Evolutionary conservation across 2,329 filamentous ascomycete species (phyloP).

Genomic region (Pseudogymnoascus sp.): DNA sequence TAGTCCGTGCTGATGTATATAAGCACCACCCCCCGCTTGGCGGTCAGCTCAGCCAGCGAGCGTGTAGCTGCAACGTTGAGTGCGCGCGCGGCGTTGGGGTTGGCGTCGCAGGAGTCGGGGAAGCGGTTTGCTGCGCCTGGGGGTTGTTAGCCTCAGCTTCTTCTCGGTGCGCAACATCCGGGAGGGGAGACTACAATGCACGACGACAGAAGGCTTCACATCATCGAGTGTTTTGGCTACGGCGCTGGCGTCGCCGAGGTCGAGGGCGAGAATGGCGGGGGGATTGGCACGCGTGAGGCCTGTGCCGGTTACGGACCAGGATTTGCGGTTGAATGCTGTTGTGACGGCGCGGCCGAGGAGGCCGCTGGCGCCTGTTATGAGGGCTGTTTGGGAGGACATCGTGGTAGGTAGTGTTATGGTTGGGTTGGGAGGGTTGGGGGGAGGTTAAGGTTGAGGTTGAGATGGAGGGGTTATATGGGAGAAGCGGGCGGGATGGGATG

Average conservation of each 20-base stretch:
- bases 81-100: conserved; percentile 66
- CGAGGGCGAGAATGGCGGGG: conserved; percentile 48
- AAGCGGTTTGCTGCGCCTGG: conserved; percentile 79
- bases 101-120: conserved; percentile 75
- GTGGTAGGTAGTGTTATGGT: conserved; percentile 8
- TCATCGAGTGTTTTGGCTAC: conserved; percentile 45
- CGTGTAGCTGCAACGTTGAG: conserved; percentile 69
- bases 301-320: conserved; percentile 66
- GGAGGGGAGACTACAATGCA: conserved; percentile 61
- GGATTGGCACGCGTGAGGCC: conserved; percentile 69
- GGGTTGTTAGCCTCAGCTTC: background rate
- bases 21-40: conserved; percentile 52
- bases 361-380: conserved; percentile 80
- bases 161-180: too few species aligned
- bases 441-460: background rate
- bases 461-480: background rate
- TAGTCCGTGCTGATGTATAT: conserved; percentile 82
- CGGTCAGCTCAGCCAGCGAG: conserved; percentile 59
- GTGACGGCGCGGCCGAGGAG: conserved; percentile 75
- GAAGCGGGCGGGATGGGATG: background rate
- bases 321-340: conserved; percentile 57
- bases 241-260: conserved; percentile 31
- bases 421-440: conserved; percentile 8
- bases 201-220: conserved; percentile 61
- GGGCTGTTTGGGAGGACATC: conserved; percentile 43